Percentiles rank a stretch among this genome's conserved stretches.
phyloP scores from a whole-genome alignment of 192 early-diverging fungal genomes.

The Linnemannia elongata region DNA sequence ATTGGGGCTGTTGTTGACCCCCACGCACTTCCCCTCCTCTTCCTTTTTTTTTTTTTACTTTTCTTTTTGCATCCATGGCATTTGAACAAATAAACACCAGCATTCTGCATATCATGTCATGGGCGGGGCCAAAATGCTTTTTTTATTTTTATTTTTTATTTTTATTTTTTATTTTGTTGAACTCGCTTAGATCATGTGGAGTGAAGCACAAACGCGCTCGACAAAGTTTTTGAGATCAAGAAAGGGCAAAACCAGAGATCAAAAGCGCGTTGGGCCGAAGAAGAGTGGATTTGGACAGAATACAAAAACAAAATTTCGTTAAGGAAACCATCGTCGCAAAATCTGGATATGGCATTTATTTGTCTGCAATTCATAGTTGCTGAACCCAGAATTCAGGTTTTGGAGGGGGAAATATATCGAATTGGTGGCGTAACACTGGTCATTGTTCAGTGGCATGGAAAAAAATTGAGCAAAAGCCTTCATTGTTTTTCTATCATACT shows the following conservation, averaged over 20 bases:
- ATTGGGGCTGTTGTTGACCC: too few species aligned
- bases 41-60: too few species aligned
- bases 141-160: too few species aligned
- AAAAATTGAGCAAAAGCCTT: too few species aligned
- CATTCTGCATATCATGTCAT: not conserved
- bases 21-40: too few species aligned
- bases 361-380: not conserved
- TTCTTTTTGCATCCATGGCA: not conserved
- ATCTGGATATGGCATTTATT: not conserved
- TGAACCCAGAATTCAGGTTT: too few species aligned
- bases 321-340: not conserved
- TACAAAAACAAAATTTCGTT: not conserved
- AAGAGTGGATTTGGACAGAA: not conserved
- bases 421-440: too few species aligned
- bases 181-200: too few species aligned
- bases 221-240: too few species aligned
- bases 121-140: too few species aligned
- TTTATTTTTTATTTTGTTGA: too few species aligned
- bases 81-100: constrained; percentile 3
- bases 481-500: not conserved
- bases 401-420: not conserved
- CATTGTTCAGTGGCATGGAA: too few species aligned
- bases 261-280: not conserved
- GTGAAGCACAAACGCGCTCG: not conserved
- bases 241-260: not conserved